Evolutionary conservation across 148 eudicot species (phyloP).

Genomic region (Salicornia ramosissima): DNA sequence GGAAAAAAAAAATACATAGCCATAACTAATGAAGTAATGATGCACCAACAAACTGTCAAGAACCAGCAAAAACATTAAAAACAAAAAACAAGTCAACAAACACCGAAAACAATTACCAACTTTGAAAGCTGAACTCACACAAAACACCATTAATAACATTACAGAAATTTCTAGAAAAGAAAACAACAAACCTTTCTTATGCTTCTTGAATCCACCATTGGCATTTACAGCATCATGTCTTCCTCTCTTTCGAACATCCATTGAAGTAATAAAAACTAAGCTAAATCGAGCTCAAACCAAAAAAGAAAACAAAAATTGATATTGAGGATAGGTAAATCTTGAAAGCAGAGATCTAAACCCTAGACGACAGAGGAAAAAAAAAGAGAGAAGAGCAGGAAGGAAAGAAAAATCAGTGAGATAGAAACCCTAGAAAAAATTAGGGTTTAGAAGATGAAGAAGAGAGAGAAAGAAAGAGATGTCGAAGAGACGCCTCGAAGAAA

Average conservation of each 20-base stretch:
- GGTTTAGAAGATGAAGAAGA: slow-evolving; percentile 20
- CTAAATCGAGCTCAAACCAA: slow-evolving; percentile 4
- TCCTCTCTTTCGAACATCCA: slow-evolving; percentile 45
- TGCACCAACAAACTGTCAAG: not conserved
- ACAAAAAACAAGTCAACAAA: not conserved
- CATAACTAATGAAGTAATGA: not conserved
- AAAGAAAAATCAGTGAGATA: not conserved
- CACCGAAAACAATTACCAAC: not conserved
- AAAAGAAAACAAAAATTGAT: not conserved
- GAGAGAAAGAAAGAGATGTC: not conserved
- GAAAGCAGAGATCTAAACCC: slow-evolving; percentile 15
- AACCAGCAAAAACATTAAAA: not conserved
- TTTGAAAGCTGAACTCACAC: not conserved
- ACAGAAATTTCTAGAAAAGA: not conserved
- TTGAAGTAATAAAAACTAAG: not conserved
- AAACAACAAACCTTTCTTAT: slow-evolving; percentile 34
- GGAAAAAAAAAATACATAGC: not conserved
- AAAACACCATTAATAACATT: not conserved
- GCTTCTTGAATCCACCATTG: slow-evolving; percentile 49
- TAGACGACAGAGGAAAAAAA: not conserved
- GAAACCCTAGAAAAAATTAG: slow-evolving; percentile 28
- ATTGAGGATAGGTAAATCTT: not conserved
- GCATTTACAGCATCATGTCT: slow-evolving; percentile 25
- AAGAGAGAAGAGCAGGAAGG: not conserved
- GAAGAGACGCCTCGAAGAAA: slow-evolving; percentile 18